phyloP scores from a whole-genome alignment of 2,329 filamentous ascomycete genomes.

The Monilinia vaccinii-corymbosi region DNA sequence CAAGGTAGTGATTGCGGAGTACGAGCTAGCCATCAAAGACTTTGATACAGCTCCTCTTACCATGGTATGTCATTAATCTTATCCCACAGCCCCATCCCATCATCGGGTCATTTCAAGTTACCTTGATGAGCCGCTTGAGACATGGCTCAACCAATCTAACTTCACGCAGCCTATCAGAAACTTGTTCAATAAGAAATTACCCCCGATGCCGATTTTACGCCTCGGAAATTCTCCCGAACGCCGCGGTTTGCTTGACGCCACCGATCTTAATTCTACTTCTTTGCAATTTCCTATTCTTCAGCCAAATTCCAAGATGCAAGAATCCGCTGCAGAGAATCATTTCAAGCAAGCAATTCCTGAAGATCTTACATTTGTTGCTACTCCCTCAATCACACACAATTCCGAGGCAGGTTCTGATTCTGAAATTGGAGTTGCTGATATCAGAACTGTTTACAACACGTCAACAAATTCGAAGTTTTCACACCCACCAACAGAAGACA shows the following conservation, averaged over 20 bases:
- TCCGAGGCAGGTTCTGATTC: not conserved
- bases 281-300: not conserved
- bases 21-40: not conserved
- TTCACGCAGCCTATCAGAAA: not conserved
- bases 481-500: not conserved
- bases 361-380: not conserved
- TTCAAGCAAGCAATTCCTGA: not conserved
- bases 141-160: not conserved
- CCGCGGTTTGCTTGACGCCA: slow-evolving; percentile 2
- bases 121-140: no score
- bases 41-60: not conserved
- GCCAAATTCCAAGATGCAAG: not conserved
- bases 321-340: not conserved
- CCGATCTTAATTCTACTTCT: not conserved
- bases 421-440: not conserved
- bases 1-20: not conserved
- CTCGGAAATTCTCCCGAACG: not conserved
- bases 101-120: not conserved
- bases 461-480: not conserved
- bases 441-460: not conserved
- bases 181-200: not conserved
- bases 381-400: not conserved
- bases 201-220: not conserved
- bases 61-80: not conserved
- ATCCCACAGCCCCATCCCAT: not conserved